Percentiles rank a stretch among this genome's conserved stretches.
These are phyloP conservation scores for Thielaviopsis euricoi DNA, from an alignment of 2,329 filamentous ascomycete species.

Conservation along the genomic window DNA sequence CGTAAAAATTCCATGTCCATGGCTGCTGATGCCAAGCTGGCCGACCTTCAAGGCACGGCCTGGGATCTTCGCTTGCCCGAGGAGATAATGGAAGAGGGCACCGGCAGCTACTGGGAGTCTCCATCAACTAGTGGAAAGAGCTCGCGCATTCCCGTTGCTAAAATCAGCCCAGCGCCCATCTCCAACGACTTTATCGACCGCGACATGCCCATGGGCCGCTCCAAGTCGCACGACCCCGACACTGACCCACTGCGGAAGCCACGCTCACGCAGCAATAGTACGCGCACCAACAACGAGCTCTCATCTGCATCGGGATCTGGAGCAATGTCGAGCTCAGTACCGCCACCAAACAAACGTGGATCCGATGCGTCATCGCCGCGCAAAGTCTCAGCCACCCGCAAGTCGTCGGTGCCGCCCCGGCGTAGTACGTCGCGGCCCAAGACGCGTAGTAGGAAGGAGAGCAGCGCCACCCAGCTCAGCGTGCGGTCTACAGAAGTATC, in stretches of 20 bases:
- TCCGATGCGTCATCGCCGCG: constrained; percentile 8
- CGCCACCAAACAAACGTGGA: constrained; percentile 7
- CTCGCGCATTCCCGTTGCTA: constrained; percentile 79
- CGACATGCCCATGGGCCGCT: constrained; percentile 48
- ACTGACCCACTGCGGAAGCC: constrained; percentile 38
- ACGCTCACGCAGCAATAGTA: constrained; percentile 54
- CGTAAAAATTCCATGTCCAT: constrained; percentile 21
- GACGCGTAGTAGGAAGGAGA: constrained; percentile 25
- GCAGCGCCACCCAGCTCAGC: constrained; percentile 45
- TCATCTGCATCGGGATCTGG: background rate
- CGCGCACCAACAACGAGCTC: constrained; percentile 30
- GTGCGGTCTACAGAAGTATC: constrained; percentile 44
- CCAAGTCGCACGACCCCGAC: constrained; percentile 10
- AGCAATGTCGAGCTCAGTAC: constrained; percentile 3
- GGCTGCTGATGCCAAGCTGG: constrained; percentile 22
- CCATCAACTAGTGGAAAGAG: constrained; percentile 24
- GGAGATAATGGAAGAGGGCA: constrained; percentile 51
- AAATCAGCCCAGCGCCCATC: constrained; percentile 61
- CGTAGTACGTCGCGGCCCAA: constrained; percentile 18
- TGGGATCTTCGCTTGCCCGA: constrained; percentile 67
- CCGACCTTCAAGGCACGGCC: constrained; percentile 26
- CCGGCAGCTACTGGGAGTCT: constrained; percentile 33
- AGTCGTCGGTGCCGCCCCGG: constrained; percentile 28
- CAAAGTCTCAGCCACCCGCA: constrained; percentile 21
- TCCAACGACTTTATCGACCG: constrained; percentile 56